These are phyloP conservation scores for Hortiboletus rubellus DNA, from an alignment of 1,284 basidiomycete species.

Conservation along the genomic window DNA sequence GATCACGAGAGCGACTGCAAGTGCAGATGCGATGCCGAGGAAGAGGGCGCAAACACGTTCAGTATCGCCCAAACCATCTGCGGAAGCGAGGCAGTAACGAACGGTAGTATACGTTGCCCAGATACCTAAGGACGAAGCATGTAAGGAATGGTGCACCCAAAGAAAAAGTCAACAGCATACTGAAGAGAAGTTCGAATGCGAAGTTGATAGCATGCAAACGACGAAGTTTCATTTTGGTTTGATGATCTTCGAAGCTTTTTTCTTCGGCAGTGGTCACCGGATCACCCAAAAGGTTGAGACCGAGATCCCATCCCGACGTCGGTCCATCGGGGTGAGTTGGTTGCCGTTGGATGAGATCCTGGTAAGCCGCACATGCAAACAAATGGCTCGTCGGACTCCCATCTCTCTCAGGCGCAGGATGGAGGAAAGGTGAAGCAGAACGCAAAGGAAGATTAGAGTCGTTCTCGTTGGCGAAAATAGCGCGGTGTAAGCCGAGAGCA, in stretches of 20 bases:
- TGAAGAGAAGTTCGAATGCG: slow-evolving; percentile 47
- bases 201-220: slow-evolving; percentile 41
- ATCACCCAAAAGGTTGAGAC: slow-evolving; percentile 45
- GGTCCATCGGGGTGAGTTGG: slow-evolving; percentile 43
- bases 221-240: slow-evolving; percentile 42
- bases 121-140: slow-evolving; percentile 36
- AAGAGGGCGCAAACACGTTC: slow-evolving; percentile 48
- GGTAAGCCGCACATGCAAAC: slow-evolving; percentile 43
- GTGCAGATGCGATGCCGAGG: slow-evolving; percentile 59
- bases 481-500: slow-evolving; percentile 57
- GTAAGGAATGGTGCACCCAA: neutral
- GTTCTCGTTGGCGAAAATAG: slow-evolving; percentile 46
- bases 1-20: slow-evolving; percentile 56
- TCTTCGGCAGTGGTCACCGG: slow-evolving; percentile 42
- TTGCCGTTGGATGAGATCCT: slow-evolving; percentile 49
- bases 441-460: slow-evolving; percentile 41
- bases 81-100: slow-evolving; percentile 62
- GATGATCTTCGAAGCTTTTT: slow-evolving; percentile 39
- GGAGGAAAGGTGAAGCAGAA: slow-evolving; percentile 51
- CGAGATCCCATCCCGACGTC: slow-evolving; percentile 37
- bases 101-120: slow-evolving; percentile 62
- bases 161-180: slow-evolving; percentile 37
- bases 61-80: slow-evolving; percentile 40
- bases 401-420: slow-evolving; percentile 49
- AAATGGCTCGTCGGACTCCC: slow-evolving; percentile 47